Percentiles rank a stretch among this genome's conserved stretches.
Conservation (phyloP, 208 protist species). For the Acanthamoeba castellanii region DNA sequence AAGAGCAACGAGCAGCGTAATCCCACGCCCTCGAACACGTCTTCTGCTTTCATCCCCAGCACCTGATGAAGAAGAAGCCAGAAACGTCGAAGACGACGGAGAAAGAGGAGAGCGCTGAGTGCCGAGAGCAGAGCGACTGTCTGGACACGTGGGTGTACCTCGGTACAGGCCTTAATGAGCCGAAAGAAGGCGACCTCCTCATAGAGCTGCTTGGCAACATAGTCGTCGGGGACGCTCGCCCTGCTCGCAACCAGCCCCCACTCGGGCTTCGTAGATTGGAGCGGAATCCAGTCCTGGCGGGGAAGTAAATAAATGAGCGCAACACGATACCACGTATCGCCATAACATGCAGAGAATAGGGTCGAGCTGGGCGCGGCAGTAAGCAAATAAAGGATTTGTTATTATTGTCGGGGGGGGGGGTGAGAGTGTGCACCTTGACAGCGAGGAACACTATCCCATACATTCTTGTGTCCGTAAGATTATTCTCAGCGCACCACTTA, state of each 20-base stretch:
- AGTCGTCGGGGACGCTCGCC: not conserved
- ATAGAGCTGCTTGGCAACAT: not conserved
- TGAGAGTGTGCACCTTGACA: not conserved
- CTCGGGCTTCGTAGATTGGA: not conserved
- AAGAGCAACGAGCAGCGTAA: not conserved
- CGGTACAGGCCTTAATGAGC: slow-evolving; percentile 21
- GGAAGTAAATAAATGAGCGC: not conserved
- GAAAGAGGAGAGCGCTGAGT: not conserved
- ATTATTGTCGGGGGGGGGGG: too few relatives aligned
- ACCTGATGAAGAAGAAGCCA: not conserved
- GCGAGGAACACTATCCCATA: not conserved
- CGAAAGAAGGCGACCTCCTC: not conserved
- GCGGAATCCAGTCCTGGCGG: not conserved
- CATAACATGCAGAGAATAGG: too few relatives aligned
- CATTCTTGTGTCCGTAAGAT: not conserved
- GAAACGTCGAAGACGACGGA: not conserved
- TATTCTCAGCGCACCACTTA: too few relatives aligned
- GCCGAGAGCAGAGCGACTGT: not conserved
- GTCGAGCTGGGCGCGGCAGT: not conserved
- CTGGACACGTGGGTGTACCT: not conserved
- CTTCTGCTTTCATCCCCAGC: not conserved
- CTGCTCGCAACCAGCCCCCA: not conserved
- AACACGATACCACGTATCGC: too few relatives aligned
- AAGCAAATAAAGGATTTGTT: not conserved
- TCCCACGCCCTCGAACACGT: not conserved